Conservation (phyloP, 2,329 filamentous ascomycete species). For the Stachybotrys elegans region DNA sequence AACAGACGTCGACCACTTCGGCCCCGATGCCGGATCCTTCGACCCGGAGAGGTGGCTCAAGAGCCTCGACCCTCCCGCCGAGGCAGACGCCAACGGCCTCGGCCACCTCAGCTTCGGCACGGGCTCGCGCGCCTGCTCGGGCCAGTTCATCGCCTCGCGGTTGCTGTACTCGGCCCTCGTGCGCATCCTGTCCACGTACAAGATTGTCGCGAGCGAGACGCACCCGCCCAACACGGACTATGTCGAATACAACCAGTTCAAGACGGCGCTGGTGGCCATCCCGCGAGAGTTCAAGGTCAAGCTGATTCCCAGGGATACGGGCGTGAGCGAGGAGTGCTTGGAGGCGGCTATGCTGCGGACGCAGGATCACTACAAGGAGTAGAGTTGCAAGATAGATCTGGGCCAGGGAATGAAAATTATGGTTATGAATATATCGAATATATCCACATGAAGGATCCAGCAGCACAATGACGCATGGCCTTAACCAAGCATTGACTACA, state of each 20-base stretch:
- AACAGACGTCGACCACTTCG: constrained; percentile 44
- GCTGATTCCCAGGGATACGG: constrained; percentile 45
- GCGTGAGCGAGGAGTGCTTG: constrained; percentile 33
- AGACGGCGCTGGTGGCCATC: constrained; percentile 55
- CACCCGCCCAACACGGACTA: constrained; percentile 57
- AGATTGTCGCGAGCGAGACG: constrained; percentile 39
- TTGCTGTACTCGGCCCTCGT: constrained; percentile 45
- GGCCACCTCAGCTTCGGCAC: constrained; percentile 47
- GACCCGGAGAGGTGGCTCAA: constrained; percentile 45
- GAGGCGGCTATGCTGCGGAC: constrained; percentile 37
- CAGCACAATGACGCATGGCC: too few species aligned
- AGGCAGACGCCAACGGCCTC: constrained; percentile 22
- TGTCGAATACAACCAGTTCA: constrained; percentile 57
- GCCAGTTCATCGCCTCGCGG: constrained; percentile 44
- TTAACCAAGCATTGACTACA: too few species aligned
- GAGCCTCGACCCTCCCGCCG: constrained; percentile 24
- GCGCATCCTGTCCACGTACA: constrained; percentile 42
- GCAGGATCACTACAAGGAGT: constrained; percentile 41
- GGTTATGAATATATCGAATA: too few species aligned
- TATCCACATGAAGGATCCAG: too few species aligned
- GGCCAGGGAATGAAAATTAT: too few species aligned
- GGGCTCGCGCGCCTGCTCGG: constrained; percentile 45
- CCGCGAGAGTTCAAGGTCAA: constrained; percentile 53
- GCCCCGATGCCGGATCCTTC: constrained; percentile 37
- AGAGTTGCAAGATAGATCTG: too few species aligned